Percentiles rank a stretch among this genome's conserved stretches.
Evolutionary conservation across 140 eudicot genomes (phyloP).

Genomic region (Oenanthe javanica): DNA sequence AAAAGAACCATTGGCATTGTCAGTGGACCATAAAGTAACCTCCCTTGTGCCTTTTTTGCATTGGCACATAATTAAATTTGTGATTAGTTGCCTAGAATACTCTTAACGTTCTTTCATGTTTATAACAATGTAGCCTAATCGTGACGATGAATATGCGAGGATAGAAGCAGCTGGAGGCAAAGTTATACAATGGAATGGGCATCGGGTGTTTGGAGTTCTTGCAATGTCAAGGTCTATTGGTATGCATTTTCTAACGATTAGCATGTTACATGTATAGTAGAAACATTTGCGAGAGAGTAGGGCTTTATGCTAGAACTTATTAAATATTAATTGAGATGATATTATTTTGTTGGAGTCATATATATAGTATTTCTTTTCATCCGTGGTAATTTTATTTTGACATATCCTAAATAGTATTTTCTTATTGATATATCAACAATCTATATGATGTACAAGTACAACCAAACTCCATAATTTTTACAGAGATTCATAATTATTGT

Average conservation of each 20-base stretch:
- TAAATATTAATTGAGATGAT: background rate
- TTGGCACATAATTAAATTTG: background rate
- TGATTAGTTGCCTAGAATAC: background rate
- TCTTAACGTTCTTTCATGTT: background rate
- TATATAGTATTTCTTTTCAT: background rate
- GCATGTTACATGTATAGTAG: background rate
- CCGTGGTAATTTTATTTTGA: background rate
- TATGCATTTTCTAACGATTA: constrained; percentile 21
- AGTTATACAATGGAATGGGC: constrained; percentile 88
- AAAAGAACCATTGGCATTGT: constrained; percentile 68
- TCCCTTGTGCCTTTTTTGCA: background rate
- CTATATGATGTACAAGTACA: background rate
- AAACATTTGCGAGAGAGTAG: too few species aligned
- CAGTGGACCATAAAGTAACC: constrained; percentile 77
- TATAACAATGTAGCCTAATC: constrained; percentile 46
- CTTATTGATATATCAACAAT: background rate
- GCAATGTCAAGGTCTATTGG: constrained; percentile 93
- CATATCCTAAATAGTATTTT: background rate
- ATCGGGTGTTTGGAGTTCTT: constrained; percentile 88
- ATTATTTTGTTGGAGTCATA: background rate
- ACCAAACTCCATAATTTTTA: background rate
- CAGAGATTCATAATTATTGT: background rate
- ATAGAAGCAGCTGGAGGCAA: constrained; percentile 90
- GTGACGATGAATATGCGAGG: constrained; percentile 76
- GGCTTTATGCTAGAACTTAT: background rate